Conservation (phyloP, 2,329 filamentous ascomycete species). For the Colletotrichum sp. region DNA sequence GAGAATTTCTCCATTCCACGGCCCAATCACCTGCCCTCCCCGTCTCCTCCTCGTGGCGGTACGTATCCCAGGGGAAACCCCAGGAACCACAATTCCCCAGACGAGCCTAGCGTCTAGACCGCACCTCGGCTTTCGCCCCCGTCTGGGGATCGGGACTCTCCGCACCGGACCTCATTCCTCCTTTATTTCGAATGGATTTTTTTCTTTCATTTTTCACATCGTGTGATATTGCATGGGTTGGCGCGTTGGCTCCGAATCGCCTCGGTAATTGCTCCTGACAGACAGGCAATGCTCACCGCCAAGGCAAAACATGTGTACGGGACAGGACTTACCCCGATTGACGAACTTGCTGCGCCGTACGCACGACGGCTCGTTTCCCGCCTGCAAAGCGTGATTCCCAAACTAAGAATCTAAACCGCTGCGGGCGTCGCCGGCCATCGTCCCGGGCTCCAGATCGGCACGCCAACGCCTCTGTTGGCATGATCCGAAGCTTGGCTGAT, state of each 20-base stretch:
- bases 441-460: not conserved
- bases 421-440: not conserved
- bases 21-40: not conserved
- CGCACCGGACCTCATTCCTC: not conserved
- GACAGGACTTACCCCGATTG: not conserved
- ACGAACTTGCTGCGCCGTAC: not conserved
- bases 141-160: conserved; percentile 16
- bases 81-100: conserved; percentile 15
- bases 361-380: not conserved
- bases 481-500: conserved; percentile 9
- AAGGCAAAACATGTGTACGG: rapidly evolving
- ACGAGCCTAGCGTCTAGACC: conserved; percentile 1
- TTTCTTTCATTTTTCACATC: not conserved
- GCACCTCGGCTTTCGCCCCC: conserved; percentile 16
- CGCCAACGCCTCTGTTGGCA: not conserved
- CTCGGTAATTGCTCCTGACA: not conserved
- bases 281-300: not conserved
- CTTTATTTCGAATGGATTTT: not conserved
- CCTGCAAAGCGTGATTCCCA: not conserved
- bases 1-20: conserved; percentile 10
- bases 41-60: not conserved
- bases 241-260: not conserved
- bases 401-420: not conserved
- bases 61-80: not conserved
- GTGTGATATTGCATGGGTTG: not conserved